phyloP scores from a whole-genome alignment of 2,329 filamentous ascomycete species.

The Hypoxylon sp. region DNA sequence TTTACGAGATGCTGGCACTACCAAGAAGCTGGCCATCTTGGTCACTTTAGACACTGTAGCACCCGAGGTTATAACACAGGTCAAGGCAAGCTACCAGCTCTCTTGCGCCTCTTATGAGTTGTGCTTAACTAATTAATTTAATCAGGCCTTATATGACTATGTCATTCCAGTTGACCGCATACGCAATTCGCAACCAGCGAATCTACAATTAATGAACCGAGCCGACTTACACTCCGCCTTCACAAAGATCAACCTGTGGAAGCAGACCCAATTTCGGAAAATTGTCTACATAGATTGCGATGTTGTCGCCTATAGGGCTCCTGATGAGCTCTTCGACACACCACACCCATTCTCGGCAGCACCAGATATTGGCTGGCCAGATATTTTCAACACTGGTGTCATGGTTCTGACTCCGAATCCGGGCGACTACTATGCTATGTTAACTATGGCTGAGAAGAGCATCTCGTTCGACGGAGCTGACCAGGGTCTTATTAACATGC shows the following conservation, averaged over 20 bases:
- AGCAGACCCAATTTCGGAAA: conserved; percentile 87
- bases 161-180: conserved; percentile 87
- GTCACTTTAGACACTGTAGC: conserved; percentile 86
- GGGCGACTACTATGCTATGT: conserved; percentile 88
- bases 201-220: conserved; percentile 92
- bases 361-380: conserved; percentile 97
- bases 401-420: conserved; percentile 91
- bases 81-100: conserved; percentile 71
- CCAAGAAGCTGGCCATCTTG: conserved; percentile 87
- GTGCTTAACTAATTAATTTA: conserved; percentile 46
- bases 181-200: conserved; percentile 81
- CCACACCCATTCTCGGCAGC: conserved; percentile 76
- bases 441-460: conserved; percentile 85
- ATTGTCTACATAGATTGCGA: conserved; percentile 97
- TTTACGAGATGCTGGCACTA: conserved; percentile 88
- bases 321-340: conserved; percentile 89
- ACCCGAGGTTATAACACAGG: conserved; percentile 80
- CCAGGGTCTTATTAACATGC: conserved; percentile 94
- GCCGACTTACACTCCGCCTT: conserved; percentile 92
- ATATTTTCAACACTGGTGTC: conserved; percentile 97
- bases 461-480: conserved; percentile 98
- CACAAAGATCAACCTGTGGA: conserved; percentile 97
- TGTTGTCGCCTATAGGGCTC: conserved; percentile 88
- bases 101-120: conserved; percentile 16
- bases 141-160: conserved; percentile 86